A percentile compares a stretch with the other conserved stretches of the same genome.
Conservation (phyloP, 495 filamentous ascomycete species). For the Hypomontagnella submonticulosa region DNA sequence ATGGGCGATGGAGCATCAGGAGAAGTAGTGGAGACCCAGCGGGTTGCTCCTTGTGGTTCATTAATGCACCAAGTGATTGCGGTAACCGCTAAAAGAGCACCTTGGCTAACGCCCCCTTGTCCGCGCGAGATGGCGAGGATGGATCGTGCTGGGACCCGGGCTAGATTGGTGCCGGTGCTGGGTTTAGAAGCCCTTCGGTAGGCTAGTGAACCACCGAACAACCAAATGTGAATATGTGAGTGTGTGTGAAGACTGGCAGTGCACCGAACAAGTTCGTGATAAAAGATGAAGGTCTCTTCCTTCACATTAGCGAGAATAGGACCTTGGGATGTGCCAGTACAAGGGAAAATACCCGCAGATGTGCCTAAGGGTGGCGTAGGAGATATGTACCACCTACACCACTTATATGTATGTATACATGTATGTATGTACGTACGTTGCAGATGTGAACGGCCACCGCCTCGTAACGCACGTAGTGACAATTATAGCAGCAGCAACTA, state of each 20-base stretch:
- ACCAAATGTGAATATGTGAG: not conserved
- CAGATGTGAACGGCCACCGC: constrained; percentile 23
- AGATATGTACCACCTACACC: not conserved
- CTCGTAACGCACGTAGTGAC: constrained; percentile 34
- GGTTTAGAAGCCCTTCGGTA: constrained; percentile 10
- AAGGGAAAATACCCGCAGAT: constrained; percentile 10
- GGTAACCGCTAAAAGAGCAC: constrained; percentile 42
- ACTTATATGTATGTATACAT: not conserved
- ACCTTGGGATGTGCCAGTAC: too few relatives aligned
- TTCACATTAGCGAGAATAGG: constrained; percentile 9
- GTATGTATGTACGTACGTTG: constrained; percentile 20
- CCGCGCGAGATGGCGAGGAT: constrained; percentile 16
- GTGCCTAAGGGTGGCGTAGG: not conserved
- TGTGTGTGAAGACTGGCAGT: not conserved
- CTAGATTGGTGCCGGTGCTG: not conserved
- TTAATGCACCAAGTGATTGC: constrained; percentile 45
- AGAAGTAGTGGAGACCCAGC: constrained; percentile 41
- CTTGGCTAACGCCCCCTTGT: constrained; percentile 36
- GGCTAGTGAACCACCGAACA: constrained; percentile 3
- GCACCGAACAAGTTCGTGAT: constrained; percentile 6
- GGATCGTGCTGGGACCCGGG: constrained; percentile 36
- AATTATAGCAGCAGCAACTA: constrained; percentile 44
- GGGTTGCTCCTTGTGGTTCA: constrained; percentile 45
- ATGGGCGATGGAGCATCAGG: constrained; percentile 38
- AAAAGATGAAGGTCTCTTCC: constrained; percentile 9